Evolutionary conservation across 2,329 filamentous ascomycete genomes (phyloP), one percentile per base, ranked within the genome.

Genomic region (Diatrype stigma): DNA sequence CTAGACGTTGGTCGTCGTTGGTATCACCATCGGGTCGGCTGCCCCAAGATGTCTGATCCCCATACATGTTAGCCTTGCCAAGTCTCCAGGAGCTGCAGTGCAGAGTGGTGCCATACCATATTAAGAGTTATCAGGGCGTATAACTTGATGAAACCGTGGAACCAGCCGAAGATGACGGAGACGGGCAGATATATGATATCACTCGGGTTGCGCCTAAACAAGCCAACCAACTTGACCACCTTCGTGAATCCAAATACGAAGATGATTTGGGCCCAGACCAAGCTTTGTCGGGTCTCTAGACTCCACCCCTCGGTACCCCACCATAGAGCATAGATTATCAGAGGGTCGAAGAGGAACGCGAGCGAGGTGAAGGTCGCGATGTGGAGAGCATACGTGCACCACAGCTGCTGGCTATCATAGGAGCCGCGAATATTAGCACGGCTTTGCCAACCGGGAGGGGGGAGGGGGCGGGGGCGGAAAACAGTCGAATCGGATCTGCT

Each of bases 381-480:
- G 72, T 96, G 89, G 54, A 96, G 84, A 47, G 93, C 90, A 68
- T 96, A 97, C 12, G 90, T 89, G 71, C 87, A 96, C 91, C 92
- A 97, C 46, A 84, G 87, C 68, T 96, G 93, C 65, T 89, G 89
- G 63, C 92, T 96, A 62, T 54, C n/a, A n/a, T n/a, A 56, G 26
- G 34, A 42, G 16, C 16, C 48, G 30, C 32, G 45, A 52, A 42
- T 54, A 53, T 63, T 55, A 58, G 57, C 50, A 54, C 12, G 19
- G 17, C n/a, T 5, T 19, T 21, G n/a, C n/a, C n/a, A n/a, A n/a
- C n/a, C n/a, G n/a, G n/a, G n/a, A n/a, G n/a, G n/a, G n/a, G n/a
- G n/a, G n/a, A n/a, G n/a, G n/a, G n/a, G n/a, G n/a, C n/a, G n/a
- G n/a, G n/a, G n/a, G n/a, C n/a, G n/a, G n/a, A n/a, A n/a, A n/a